Percentiles rank a stretch among this genome's conserved stretches.
phyloP scores from a whole-genome alignment of 1,284 basidiomycete species.

The Papiliotrema laurentii region DNA sequence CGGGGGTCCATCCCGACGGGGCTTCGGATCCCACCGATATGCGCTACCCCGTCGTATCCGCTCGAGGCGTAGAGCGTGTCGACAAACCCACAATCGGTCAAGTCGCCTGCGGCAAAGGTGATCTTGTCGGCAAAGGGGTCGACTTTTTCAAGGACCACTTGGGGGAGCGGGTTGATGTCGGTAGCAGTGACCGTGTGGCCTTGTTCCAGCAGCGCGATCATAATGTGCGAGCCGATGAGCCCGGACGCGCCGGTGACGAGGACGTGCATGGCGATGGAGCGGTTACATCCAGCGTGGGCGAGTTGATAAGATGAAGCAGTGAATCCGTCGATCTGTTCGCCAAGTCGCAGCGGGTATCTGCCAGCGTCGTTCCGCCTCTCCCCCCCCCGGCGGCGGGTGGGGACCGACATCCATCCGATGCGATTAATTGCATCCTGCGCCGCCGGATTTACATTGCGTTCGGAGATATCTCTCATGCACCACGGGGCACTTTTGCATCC shows the following conservation, averaged over 20 bases:
- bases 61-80: conserved; percentile 2
- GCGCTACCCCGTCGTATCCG: conserved; percentile 3
- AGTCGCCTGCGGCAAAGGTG: conserved; percentile 2
- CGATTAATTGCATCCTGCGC: neutral
- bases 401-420: neutral
- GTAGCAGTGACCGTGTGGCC: conserved; percentile 30
- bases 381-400: no score
- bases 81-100: conserved; percentile 3
- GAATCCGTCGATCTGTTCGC: neutral
- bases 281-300: no score
- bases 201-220: conserved; percentile 15
- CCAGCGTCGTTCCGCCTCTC: neutral
- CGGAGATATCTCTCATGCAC: neutral
- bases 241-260: conserved; percentile 39
- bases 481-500: neutral
- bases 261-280: conserved; percentile 27
- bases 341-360: neutral
- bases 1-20: conserved; percentile 9
- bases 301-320: neutral
- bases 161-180: conserved; percentile 25
- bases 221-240: conserved; percentile 15
- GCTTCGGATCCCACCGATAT: conserved; percentile 10
- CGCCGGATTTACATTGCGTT: neutral
- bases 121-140: conserved; percentile 25
- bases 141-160: conserved; percentile 8